Evolutionary conservation across 2,329 filamentous ascomycete genomes (phyloP), one percentile per base, ranked within the genome.

Genomic region (Hymenoscyphus fraxineus): DNA sequence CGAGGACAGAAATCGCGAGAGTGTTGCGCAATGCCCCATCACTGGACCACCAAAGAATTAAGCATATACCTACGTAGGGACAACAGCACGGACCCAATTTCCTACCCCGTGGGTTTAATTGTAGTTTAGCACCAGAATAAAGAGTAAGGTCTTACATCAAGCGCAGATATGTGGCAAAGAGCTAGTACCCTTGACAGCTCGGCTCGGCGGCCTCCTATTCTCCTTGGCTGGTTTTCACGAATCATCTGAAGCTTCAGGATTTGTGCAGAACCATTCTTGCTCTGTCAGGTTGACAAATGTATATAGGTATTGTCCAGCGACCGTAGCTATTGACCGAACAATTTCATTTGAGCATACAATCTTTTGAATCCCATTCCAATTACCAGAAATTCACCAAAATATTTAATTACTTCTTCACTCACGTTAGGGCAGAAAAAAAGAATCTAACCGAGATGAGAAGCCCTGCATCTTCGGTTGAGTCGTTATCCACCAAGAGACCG

Each of bases 401-500:
- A 51, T 3, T 27, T 13, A 27, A 51, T 51, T 51, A 19, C 47
- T 22, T 58, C 38, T 12, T 15, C 41, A 35, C 27, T 51, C 19
- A 7, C 6, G 27, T 15, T 51, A 4, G 32, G 22, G 32, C 32
- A 22, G 51, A 13, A 31, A 35, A 44, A 27, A 44, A 19, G 31
- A 32, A 15, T 56, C 12, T 40, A 40, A 13, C 57, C 22, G 54
- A 58, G 35, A 65, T 65, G 64, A 51, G 19, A n/a, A 44, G 38
- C 12, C 44, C 63, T 16, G 35, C 22, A 7, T 51, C 40, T 6
- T 9, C 40, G 39, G n/a, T 15, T 39, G 61, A 64, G 41, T 54
- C 47, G 16, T 60, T 60, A 10, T 27, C 31, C 19, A 35, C 41
- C 3, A 72, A 69, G 57, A 72, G 67, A 35, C 63, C 65, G 19